These are phyloP conservation scores for Auriculariales sp. DNA, from an alignment of 768 basidiomycete genomes.

Conservation along the genomic window DNA sequence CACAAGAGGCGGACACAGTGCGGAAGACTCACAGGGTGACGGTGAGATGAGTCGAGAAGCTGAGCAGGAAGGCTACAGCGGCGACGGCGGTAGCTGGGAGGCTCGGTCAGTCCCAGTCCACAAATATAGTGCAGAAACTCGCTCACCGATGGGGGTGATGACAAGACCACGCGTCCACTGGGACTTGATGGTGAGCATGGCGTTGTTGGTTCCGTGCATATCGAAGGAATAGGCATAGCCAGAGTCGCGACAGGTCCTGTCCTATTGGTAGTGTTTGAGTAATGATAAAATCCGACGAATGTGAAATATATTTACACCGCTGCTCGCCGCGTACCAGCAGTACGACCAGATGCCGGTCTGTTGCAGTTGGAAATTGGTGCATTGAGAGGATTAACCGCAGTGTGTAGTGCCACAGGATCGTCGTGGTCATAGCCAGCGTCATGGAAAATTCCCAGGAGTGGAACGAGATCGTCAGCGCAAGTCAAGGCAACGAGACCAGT, in stretches of 20 bases:
- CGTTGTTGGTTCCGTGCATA: slow-evolving; percentile 13
- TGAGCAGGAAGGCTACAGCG: slow-evolving; percentile 48
- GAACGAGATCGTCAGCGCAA: slow-evolving; percentile 2
- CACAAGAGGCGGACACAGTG: not conserved
- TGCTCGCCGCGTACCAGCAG: slow-evolving; percentile 32
- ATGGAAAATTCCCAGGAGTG: slow-evolving; percentile 41
- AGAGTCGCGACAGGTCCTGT: too few relatives aligned
- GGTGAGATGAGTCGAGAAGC: slow-evolving; percentile 42
- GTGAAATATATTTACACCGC: too few relatives aligned
- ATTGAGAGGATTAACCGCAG: too few relatives aligned
- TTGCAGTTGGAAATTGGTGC: too few relatives aligned
- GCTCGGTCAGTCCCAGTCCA: not conserved
- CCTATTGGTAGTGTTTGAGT: too few relatives aligned
- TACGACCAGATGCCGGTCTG: slow-evolving; percentile 37
- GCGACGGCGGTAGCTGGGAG: slow-evolving; percentile 33
- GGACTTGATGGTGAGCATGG: slow-evolving; percentile 28
- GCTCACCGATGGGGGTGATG: slow-evolving; percentile 61
- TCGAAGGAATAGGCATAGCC: slow-evolving; percentile 43
- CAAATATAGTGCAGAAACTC: slow-evolving; percentile 12
- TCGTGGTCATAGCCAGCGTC: not conserved
- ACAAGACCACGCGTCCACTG: slow-evolving; percentile 65
- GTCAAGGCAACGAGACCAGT: not conserved
- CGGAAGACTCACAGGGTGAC: slow-evolving; percentile 16
- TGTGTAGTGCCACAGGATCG: not conserved
- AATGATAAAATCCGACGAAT: too few relatives aligned